phyloP scores from a whole-genome alignment of 169 alveolate species.

The Plasmodium coatneyi region DNA sequence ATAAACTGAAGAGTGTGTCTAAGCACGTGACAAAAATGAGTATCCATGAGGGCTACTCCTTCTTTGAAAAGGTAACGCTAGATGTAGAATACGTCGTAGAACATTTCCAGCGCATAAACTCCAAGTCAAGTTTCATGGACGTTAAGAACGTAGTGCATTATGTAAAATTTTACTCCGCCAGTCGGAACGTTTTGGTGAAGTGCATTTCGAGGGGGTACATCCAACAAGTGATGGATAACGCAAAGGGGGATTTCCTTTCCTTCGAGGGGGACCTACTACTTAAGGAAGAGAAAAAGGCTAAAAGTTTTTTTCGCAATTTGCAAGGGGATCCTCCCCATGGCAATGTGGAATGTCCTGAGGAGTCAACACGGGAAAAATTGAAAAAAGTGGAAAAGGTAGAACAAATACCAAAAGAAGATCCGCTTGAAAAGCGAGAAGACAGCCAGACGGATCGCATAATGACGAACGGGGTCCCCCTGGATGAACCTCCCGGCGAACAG shows the following conservation, averaged over 20 bases:
- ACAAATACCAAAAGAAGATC: neutral
- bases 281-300: neutral
- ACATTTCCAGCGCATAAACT: constrained; percentile 24
- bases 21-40: constrained; percentile 51
- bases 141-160: constrained; percentile 28
- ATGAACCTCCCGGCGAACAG: neutral
- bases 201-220: constrained; percentile 18
- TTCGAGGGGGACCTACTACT: neutral
- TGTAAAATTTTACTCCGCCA: constrained; percentile 35
- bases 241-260: neutral
- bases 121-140: constrained; percentile 50
- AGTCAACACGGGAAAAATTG: neutral
- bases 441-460: neutral
- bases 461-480: neutral
- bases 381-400: neutral
- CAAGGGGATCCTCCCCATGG: neutral
- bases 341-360: neutral
- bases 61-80: constrained; percentile 11
- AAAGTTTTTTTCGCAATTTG: neutral
- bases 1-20: constrained; percentile 22
- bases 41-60: constrained; percentile 15
- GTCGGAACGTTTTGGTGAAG: constrained; percentile 24
- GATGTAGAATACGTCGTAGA: constrained; percentile 22
- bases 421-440: neutral
- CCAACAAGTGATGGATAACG: constrained; percentile 5